A percentile compares a stretch with the other conserved stretches of the same genome.
phyloP scores from a whole-genome alignment of 2,329 filamentous ascomycete genomes.

The Penicillium sp. region DNA sequence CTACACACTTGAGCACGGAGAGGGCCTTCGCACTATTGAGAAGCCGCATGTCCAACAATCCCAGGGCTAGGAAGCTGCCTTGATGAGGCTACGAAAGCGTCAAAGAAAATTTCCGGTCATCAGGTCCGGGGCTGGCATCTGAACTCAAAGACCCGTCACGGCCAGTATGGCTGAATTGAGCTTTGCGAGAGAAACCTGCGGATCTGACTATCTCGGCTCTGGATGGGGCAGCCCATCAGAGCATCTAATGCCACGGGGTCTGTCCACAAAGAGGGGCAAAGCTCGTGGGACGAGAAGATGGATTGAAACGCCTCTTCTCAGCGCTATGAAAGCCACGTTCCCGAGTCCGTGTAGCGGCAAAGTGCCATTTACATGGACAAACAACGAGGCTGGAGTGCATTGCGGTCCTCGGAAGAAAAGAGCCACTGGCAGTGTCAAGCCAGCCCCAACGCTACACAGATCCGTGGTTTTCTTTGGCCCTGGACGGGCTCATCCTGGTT shows the following conservation, averaged over 20 bases:
- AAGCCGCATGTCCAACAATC: not conserved
- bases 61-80: not conserved
- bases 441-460: conserved; percentile 21
- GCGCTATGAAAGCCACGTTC: conserved; percentile 11
- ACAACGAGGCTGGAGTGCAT: conserved; percentile 12
- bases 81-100: not conserved
- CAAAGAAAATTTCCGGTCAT: not conserved
- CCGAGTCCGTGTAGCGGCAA: conserved; percentile 7
- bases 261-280: not conserved
- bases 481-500: conserved; percentile 20
- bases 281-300: not conserved
- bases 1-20: not conserved
- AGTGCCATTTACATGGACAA: conserved; percentile 5
- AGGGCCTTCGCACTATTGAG: not conserved
- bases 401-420: conserved; percentile 23
- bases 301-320: not conserved
- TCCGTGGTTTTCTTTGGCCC: conserved; percentile 19
- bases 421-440: conserved; percentile 13
- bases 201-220: not conserved
- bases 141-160: not conserved
- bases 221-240: not conserved
- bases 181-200: not conserved
- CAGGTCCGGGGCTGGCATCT: not conserved
- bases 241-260: not conserved
- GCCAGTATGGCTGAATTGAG: not conserved